These are phyloP conservation scores for Metschnikowia borealis DNA, from an alignment of 805 yeast species.

Conservation along the genomic window DNA sequence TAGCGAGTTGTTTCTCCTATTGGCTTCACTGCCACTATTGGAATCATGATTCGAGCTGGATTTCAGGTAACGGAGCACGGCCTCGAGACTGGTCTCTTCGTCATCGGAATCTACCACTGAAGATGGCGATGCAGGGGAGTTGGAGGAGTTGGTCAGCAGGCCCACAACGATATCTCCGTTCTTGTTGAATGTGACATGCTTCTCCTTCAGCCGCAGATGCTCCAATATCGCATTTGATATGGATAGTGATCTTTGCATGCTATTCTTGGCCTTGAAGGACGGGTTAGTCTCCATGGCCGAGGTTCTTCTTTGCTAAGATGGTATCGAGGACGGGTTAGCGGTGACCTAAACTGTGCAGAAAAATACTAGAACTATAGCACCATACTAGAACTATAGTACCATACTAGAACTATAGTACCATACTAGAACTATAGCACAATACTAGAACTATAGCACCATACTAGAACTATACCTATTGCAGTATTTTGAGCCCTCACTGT, in stretches of 20 bases:
- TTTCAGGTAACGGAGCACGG: neutral
- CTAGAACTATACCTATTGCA: too few species aligned
- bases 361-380: too few species aligned
- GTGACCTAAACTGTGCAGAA: neutral
- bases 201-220: slow-evolving; percentile 19
- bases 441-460: too few species aligned
- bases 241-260: slow-evolving; percentile 22
- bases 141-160: slow-evolving; percentile 11
- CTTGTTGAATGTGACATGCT: slow-evolving; percentile 20
- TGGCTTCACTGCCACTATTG: neutral
- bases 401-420: too few species aligned
- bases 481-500: too few species aligned
- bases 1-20: slow-evolving; percentile 5
- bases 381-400: too few species aligned
- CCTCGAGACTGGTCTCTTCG: slow-evolving; percentile 9
- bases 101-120: slow-evolving; percentile 14
- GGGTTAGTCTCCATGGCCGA: neutral
- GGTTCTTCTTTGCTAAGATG: neutral
- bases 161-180: slow-evolving; percentile 16
- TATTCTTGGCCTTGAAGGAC: neutral
- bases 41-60: neutral
- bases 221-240: slow-evolving; percentile 24
- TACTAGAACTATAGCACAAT: too few species aligned
- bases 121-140: slow-evolving; percentile 10
- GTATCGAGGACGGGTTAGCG: neutral